Conservation (phyloP, 108 stramenopile species). For the Halocafeteria seosinensis region DNA sequence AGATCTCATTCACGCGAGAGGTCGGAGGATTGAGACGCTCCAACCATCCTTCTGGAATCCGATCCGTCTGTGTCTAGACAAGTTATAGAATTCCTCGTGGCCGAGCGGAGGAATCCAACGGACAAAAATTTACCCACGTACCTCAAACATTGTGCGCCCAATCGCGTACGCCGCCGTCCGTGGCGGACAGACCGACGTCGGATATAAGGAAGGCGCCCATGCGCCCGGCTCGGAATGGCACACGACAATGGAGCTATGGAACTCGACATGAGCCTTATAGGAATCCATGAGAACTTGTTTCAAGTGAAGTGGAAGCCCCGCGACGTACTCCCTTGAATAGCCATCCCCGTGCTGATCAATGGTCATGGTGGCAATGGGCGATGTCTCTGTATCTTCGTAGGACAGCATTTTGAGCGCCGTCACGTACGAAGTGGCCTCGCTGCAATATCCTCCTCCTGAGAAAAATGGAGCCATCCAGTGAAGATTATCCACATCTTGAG, state of each 20-base stretch:
- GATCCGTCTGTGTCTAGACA: no score
- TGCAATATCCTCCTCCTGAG: no score
- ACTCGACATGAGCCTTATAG: no score
- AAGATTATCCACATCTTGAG: no score
- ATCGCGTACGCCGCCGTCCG: slow-evolving; percentile 1
- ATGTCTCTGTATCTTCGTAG: no score
- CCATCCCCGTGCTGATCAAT: not conserved
- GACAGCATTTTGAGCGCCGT: no score
- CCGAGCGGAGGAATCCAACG: no score
- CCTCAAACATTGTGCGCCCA: slow-evolving; percentile 41
- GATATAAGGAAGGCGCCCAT: not conserved
- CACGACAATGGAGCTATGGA: not conserved
- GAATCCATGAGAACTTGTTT: not conserved
- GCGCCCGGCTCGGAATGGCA: not conserved
- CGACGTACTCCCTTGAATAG: not conserved
- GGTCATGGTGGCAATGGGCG: no score
- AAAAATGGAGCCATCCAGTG: no score
- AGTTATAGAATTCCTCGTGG: no score
- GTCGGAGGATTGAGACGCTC: slow-evolving; percentile 14
- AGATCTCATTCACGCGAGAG: slow-evolving; percentile 29
- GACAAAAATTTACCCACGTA: no score
- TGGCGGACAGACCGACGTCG: slow-evolving; percentile 7
- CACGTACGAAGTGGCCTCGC: no score
- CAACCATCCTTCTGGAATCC: slow-evolving; percentile 27
- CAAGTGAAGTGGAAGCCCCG: not conserved